Percentiles rank a stretch among this genome's conserved stretches.
Conservation (phyloP, 2,329 filamentous ascomycete genomes). For the Ophiostoma pallidulum region DNA sequence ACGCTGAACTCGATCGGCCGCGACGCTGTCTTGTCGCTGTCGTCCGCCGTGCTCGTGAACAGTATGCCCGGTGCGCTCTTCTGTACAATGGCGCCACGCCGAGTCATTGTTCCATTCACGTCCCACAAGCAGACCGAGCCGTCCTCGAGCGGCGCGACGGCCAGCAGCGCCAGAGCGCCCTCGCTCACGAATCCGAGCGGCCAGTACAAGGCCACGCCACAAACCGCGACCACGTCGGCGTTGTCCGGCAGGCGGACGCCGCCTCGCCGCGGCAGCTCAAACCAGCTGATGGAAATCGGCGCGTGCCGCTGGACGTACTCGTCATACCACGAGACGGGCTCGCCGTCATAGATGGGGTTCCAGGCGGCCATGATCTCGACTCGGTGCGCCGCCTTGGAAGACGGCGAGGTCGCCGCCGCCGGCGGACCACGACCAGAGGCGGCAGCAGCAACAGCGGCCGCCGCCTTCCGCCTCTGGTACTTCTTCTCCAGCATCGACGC, state of each 20-base stretch:
- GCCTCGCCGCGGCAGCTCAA: slow-evolving; percentile 49
- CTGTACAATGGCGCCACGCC: slow-evolving; percentile 53
- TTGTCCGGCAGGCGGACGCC: slow-evolving; percentile 21
- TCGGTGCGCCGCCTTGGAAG: no score
- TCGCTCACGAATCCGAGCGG: slow-evolving; percentile 32
- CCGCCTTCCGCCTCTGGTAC: neutral
- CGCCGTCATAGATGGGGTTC: slow-evolving; percentile 66
- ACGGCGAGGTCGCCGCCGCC: slow-evolving; percentile 28
- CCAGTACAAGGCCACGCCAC: slow-evolving; percentile 61
- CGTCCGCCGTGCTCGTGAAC: slow-evolving; percentile 40
- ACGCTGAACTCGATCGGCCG: slow-evolving; percentile 63
- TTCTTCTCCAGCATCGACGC: slow-evolving; percentile 42
- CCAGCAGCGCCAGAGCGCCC: slow-evolving; percentile 39
- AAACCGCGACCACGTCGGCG: slow-evolving; percentile 51
- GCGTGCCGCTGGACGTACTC: slow-evolving; percentile 81
- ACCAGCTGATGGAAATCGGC: slow-evolving; percentile 65
- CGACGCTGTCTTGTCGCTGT: slow-evolving; percentile 33
- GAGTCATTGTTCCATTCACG: slow-evolving; percentile 45
- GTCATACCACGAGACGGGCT: slow-evolving; percentile 73
- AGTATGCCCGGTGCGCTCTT: slow-evolving; percentile 60
- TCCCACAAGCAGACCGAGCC: slow-evolving; percentile 87
- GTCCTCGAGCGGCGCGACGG: slow-evolving; percentile 73
- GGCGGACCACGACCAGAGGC: no score
- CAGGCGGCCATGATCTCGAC: slow-evolving; percentile 71
- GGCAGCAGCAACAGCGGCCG: no score